Percentiles rank a stretch among this genome's conserved stretches.
These are phyloP conservation scores for Trichoderma virens DNA, from an alignment of 495 filamentous ascomycete species.

Conservation along the genomic window DNA sequence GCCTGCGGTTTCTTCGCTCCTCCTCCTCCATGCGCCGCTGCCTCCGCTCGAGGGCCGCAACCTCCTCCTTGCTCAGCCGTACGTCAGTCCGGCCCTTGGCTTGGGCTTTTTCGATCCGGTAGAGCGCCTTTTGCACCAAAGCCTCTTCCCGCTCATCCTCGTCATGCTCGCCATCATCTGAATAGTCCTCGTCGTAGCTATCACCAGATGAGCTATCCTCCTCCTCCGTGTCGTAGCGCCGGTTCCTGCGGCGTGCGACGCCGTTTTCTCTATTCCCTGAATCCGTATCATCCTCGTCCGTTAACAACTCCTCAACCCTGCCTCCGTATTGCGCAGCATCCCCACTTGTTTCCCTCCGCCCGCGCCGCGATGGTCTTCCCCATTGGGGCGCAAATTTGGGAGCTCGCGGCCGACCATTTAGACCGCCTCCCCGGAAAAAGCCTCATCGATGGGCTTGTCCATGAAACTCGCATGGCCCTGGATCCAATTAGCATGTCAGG, in stretches of 20 bases:
- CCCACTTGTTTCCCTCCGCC: slow-evolving; percentile 51
- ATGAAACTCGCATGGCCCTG: slow-evolving; percentile 84
- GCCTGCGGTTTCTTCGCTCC: slow-evolving; percentile 20
- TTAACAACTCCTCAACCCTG: slow-evolving; percentile 65
- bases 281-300: slow-evolving; percentile 40
- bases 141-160: slow-evolving; percentile 57
- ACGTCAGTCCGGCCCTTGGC: slow-evolving; percentile 67
- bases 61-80: slow-evolving; percentile 62
- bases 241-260: slow-evolving; percentile 30
- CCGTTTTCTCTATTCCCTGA: slow-evolving; percentile 38
- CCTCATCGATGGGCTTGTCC: slow-evolving; percentile 99
- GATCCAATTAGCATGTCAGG: not conserved
- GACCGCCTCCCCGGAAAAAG: slow-evolving; percentile 99
- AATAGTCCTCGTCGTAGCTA: slow-evolving; percentile 15
- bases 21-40: slow-evolving; percentile 52
- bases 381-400: slow-evolving; percentile 89
- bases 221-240: slow-evolving; percentile 38
- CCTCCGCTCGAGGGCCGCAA: slow-evolving; percentile 61
- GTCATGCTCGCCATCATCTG: slow-evolving; percentile 47
- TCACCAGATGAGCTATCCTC: slow-evolving; percentile 22
- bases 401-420: slow-evolving; percentile 99
- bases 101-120: slow-evolving; percentile 67
- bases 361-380: slow-evolving; percentile 96
- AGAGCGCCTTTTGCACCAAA: slow-evolving; percentile 64
- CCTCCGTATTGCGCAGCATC: slow-evolving; percentile 40